These are phyloP conservation scores for Sclerotinia borealis DNA, from an alignment of 2,329 filamentous ascomycete genomes.

Conservation along the genomic window DNA sequence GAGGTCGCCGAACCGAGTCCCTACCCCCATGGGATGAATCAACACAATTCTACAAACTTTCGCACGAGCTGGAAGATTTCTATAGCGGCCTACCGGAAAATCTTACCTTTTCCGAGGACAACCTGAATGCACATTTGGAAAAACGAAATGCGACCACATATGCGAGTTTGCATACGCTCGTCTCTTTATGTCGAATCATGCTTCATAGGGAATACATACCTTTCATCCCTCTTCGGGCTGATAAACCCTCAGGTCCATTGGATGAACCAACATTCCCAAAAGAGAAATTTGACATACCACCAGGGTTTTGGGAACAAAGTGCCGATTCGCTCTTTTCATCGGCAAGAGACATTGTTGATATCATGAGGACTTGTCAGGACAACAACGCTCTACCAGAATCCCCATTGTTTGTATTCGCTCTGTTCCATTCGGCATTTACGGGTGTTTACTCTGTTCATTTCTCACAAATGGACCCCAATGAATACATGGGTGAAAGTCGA, in stretches of 20 bases:
- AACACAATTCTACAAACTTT: conserved; percentile 50
- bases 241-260: conserved; percentile 47
- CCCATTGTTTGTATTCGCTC: conserved; percentile 59
- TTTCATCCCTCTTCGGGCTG: conserved; percentile 53
- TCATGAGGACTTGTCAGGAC: conserved; percentile 56
- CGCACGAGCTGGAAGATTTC: conserved; percentile 46
- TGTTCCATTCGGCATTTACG: conserved; percentile 61
- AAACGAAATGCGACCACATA: conserved; percentile 58
- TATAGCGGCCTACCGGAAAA: conserved; percentile 45
- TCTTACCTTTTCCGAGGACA: conserved; percentile 52
- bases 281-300: conserved; percentile 41
- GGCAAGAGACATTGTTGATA: conserved; percentile 56
- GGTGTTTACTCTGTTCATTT: conserved; percentile 63
- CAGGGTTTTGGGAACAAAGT: conserved; percentile 56
- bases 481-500: conserved; percentile 41
- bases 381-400: conserved; percentile 57
- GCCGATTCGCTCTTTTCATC: conserved; percentile 58
- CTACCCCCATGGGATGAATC: conserved; percentile 54
- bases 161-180: conserved; percentile 60
- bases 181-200: conserved; percentile 60
- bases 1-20: conserved; percentile 44
- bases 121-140: conserved; percentile 61
- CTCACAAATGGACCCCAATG: conserved; percentile 58
- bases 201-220: conserved; percentile 64
- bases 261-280: conserved; percentile 51